phyloP scores from a whole-genome alignment of 2,329 filamentous ascomycete species.

The Rhynchosporium agropyri region DNA sequence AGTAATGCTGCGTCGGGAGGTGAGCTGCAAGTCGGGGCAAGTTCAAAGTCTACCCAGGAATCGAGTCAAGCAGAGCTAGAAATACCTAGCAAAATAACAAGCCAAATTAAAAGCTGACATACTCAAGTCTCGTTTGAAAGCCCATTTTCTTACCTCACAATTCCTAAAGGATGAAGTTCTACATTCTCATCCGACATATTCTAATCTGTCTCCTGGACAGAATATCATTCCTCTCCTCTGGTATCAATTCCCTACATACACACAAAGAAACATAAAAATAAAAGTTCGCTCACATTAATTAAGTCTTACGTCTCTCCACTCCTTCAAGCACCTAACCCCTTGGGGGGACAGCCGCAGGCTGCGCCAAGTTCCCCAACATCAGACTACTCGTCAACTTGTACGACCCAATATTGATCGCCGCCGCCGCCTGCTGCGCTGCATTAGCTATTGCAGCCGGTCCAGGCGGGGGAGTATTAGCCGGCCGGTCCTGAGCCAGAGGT shows the following conservation, averaged over 20 bases:
- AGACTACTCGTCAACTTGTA: slow-evolving; percentile 39
- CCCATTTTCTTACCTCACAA: neutral
- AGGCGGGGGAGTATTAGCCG: neutral
- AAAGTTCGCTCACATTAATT: slow-evolving; percentile 7
- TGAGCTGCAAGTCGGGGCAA: neutral
- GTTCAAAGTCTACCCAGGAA: neutral
- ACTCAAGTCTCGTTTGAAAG: neutral
- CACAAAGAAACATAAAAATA: neutral
- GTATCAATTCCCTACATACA: slow-evolving; percentile 2
- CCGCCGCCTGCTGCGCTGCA: slow-evolving; percentile 3
- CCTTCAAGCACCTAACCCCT: slow-evolving; percentile 2
- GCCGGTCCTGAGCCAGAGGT: neutral
- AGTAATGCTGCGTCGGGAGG: slow-evolving; percentile 12
- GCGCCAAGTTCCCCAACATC: slow-evolving; percentile 38
- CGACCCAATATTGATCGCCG: slow-evolving; percentile 37
- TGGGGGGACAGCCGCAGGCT: slow-evolving; percentile 18
- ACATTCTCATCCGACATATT: neutral
- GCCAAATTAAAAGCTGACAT: slow-evolving; percentile 33
- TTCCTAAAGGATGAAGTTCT: neutral
- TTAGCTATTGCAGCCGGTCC: neutral
- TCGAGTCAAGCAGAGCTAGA: slow-evolving; percentile 13
- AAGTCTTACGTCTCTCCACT: neutral
- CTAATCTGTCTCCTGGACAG: slow-evolving; percentile 13
- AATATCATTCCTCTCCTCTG: neutral
- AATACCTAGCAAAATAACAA: slow-evolving; percentile 29